Conservation (phyloP, 148 eudicot species). For the Amaranthus hypochondriacus region DNA sequence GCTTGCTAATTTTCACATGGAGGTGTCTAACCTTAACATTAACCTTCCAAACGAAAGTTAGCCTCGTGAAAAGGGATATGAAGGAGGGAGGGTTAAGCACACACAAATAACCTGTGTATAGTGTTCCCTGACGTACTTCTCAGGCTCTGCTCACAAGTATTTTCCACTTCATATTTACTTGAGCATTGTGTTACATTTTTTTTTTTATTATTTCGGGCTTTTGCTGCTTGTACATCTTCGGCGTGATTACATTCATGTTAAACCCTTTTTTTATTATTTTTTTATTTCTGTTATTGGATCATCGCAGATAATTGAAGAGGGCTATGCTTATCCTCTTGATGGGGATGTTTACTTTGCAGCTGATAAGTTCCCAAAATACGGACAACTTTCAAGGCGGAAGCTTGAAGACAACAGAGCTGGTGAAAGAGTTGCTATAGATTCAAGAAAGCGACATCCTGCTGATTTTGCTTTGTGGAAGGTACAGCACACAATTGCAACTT, state of each 20-base stretch:
- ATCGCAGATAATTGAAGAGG: conserved; percentile 68
- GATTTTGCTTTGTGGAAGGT: conserved; percentile 99
- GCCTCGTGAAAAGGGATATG: background rate
- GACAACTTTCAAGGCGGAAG: conserved; percentile 69
- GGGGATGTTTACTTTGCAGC: conserved; percentile 95
- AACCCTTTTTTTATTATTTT: background rate
- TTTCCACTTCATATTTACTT: background rate
- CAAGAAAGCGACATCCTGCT: conserved; percentile 69
- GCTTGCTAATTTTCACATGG: background rate
- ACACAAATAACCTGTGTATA: background rate
- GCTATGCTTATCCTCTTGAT: conserved; percentile 67
- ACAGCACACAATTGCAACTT: background rate
- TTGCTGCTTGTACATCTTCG: background rate
- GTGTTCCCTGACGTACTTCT: background rate
- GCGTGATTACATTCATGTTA: background rate
- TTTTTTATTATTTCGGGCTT: background rate
- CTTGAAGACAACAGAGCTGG: conserved; percentile 87
- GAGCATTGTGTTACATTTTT: background rate
- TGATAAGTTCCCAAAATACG: conserved; percentile 64
- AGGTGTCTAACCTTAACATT: background rate
- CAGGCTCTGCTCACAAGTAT: background rate
- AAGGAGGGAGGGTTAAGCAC: background rate
- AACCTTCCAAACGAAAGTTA: background rate
- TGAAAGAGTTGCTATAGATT: conserved; percentile 84
- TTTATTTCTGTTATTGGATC: background rate